Base-by-base conservation (phyloP, 2,329 filamentous ascomycete species). In the Monosporascus cannonballus region DNA sequence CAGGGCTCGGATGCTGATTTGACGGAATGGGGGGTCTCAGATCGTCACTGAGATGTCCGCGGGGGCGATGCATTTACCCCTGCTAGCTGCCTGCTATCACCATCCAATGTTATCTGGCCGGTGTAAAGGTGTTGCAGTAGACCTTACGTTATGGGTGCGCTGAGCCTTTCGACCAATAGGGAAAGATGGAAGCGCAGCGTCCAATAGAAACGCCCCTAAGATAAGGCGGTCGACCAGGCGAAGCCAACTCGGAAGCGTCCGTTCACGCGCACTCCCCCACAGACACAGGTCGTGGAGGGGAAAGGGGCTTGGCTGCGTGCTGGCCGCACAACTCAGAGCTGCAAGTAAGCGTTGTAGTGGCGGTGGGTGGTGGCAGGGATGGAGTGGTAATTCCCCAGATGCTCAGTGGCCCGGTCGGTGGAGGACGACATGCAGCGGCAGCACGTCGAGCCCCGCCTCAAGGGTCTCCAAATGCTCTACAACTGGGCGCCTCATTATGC, bases 1-100 rank as follows among this genome's bases (percentile, higher is more conserved):
- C 50, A 51, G 47, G 54, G 41, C 49, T 48, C 50, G 37, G 48
- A 49, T 59, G 39, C 51, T 59, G 57, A 55, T 62, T 61, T 57
- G 54, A 54, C 51, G 48, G 44, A 54, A 54, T 37, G 14, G 20
- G 20, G 20, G 58, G 57, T 55, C 56, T 57, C 47, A 56, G 55
- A 61, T 59, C 55, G 51, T 52, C 52, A 45, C 56, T 56, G 52
- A 25, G 42, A 59, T 60, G 54, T 52, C 44, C 38, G 44, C 27
- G 25, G 52, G 51, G 52, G 51, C 52, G 44, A 54, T 54, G 39
- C 37, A 38, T 22, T 34, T 41, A 25, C 9, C 49, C 38, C 42
- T 34, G 20, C 38, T 45, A 45, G 41, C 20, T 45, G 24, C 41
- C 38, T 50, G 39, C 22, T 46, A 46, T 18, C 24, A 27, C 22